Base-by-base conservation (phyloP, 371 early-diverging fungal species). In the Mortierella sp. region DNA sequence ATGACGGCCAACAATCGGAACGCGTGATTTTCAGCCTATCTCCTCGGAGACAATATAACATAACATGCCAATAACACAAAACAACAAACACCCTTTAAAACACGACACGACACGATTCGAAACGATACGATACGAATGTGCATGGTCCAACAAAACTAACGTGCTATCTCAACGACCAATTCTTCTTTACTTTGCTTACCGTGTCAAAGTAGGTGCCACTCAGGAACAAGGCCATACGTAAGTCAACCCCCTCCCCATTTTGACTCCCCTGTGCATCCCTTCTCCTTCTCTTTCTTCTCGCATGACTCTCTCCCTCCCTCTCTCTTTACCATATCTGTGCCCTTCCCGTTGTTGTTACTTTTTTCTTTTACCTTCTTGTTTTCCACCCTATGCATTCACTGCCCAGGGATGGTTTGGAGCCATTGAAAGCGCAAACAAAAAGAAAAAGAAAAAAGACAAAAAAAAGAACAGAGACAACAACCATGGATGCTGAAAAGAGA, bases 211-310 rank as follows among this genome's bases (percentile, higher is more conserved):
- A 74, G 83, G 45, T 78, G 78, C 40, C 83, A 83, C 58, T 78
- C 83, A 64, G 78, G 83, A 39, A 78, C 78, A 68, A 78, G 79
- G 61, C 79, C 83, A 6, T 83, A 78, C 72, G 83, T 83, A 83
- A 83, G 83, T 83, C 58, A 37, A 40, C 24, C 16, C 24, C n/a
- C 34, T 40, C 58, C 45, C 58, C 45, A 31, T 26, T 11, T 5
- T 37, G 40, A 24, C 29, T 45, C 10, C 34, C 63, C 45, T 16
- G 9, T 48, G 64, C 61, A 22, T 34, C 22, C 63, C 53, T 19
- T 31, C 47, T 14, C 53, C 14, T 29, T 58, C 14, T 45, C 29
- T 39, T 58, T 22, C 44, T 45, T 19, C 22, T 31, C 44, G 14
- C 47, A 19, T 43, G 43, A 29, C 19, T 55, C 64, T 61, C 34